These are phyloP conservation scores for Ophiostoma perfectum DNA, from an alignment of 2,329 filamentous ascomycete genomes.

Conservation along the genomic window DNA sequence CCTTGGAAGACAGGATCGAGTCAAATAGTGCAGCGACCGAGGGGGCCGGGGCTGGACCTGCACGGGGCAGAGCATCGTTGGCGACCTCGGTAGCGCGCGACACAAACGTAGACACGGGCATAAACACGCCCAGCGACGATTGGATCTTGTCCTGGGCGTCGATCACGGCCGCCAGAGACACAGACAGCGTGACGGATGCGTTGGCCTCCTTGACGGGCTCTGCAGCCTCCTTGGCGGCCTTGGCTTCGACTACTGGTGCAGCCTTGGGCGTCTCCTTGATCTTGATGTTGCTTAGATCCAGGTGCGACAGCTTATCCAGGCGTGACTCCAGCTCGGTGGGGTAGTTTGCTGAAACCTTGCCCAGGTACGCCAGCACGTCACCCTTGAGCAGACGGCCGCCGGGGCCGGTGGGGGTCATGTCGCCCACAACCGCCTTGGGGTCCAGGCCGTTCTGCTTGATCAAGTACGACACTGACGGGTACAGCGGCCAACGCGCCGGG, in stretches of 20 bases:
- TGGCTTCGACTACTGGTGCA: constrained; percentile 35
- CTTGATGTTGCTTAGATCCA: constrained; percentile 96
- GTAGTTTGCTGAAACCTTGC: constrained; percentile 66
- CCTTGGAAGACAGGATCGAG: constrained; percentile 65
- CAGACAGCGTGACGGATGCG: constrained; percentile 61
- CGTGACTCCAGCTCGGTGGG: constrained; percentile 65
- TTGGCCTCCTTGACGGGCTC: constrained; percentile 32
- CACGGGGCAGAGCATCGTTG: constrained; percentile 75
- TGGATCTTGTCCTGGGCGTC: constrained; percentile 77
- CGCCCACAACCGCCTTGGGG: constrained; percentile 62
- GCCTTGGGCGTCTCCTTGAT: constrained; percentile 42
- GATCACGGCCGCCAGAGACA: constrained; percentile 73
- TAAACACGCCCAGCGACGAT: constrained; percentile 67
- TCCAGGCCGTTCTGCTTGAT: constrained; percentile 73
- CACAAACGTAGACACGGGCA: constrained; percentile 84
- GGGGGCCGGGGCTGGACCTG: constrained; percentile 54
- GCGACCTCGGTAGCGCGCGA: constrained; percentile 77
- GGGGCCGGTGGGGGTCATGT: constrained; percentile 83
- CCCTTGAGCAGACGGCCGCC: constrained; percentile 88
- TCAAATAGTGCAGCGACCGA: constrained; percentile 83
- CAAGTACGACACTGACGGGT: constrained; percentile 78
- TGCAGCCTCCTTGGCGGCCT: constrained; percentile 32
- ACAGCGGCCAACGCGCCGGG: constrained; percentile 63
- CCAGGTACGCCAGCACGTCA: constrained; percentile 86
- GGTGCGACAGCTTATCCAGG: constrained; percentile 69